A percentile compares a stretch with the other conserved stretches of the same genome.
phyloP scores from a whole-genome alignment of 352 stramenopile species.

The Globisporangium recalcitrans region DNA sequence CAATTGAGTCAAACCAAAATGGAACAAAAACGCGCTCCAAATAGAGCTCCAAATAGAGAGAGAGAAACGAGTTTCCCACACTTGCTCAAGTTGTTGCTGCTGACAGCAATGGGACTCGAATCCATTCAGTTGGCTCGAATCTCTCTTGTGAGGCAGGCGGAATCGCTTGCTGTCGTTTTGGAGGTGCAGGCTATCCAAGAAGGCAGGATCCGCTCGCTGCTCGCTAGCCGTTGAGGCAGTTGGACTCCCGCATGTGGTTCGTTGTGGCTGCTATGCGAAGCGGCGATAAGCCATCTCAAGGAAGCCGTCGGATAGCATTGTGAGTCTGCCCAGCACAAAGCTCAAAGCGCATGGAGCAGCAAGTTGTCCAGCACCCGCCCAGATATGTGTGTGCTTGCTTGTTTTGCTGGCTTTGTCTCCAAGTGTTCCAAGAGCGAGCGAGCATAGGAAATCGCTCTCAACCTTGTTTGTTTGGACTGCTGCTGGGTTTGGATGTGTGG shows the following conservation, averaged over 20 bases:
- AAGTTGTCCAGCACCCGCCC: too few species aligned
- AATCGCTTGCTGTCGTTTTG: background rate
- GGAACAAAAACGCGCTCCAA: background rate
- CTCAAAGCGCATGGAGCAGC: too few species aligned
- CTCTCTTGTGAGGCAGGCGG: background rate
- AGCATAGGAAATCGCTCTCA: too few species aligned
- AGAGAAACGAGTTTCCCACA: background rate
- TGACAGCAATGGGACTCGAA: background rate
- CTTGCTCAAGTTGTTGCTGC: background rate
- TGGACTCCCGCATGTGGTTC: too few species aligned
- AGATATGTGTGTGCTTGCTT: too few species aligned
- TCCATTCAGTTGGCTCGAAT: constrained; percentile 1
- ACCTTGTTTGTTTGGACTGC: background rate
- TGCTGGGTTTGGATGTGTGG: background rate
- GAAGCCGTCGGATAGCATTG: too few species aligned
- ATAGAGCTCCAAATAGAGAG: background rate
- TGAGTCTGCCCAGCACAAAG: too few species aligned
- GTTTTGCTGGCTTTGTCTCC: too few species aligned
- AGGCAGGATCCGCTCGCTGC: too few species aligned
- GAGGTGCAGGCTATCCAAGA: background rate
- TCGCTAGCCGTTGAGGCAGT: too few species aligned
- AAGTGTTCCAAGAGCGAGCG: background rate
- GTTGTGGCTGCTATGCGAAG: too few species aligned
- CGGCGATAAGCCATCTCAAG: background rate
- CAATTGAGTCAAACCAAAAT: background rate